These are phyloP conservation scores for Eimeria acervulina DNA, from an alignment of 169 alveolate species.

Conservation along the genomic window DNA sequence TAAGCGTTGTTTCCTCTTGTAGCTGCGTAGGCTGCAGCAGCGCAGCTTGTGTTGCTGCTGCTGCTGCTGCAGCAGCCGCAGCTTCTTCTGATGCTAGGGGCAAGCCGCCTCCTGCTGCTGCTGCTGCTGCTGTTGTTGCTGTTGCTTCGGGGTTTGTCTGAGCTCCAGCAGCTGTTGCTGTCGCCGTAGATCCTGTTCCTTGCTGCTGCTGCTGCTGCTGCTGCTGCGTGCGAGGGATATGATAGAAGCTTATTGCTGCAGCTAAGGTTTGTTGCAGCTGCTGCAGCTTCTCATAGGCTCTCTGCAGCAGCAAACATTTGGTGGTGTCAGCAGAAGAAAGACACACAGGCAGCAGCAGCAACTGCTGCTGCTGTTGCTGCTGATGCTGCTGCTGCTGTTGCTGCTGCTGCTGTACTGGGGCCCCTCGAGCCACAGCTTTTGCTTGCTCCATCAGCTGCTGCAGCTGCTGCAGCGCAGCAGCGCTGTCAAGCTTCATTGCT, in stretches of 20 bases:
- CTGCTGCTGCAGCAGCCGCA: too few relatives aligned
- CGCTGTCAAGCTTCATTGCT: background rate
- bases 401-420: background rate
- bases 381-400: slow-evolving; percentile 13
- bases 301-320: slow-evolving; percentile 18
- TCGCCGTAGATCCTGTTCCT: background rate
- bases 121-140: slow-evolving; percentile 14
- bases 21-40: slow-evolving; percentile 12
- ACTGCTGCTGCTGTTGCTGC: background rate
- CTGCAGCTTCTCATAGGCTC: background rate
- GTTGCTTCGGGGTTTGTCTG: background rate
- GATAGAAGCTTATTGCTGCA: background rate
- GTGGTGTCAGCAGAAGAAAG: background rate
- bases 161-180: background rate
- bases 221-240: too few relatives aligned
- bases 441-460: too few relatives aligned
- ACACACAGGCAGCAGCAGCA: too few relatives aligned
- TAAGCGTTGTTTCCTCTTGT: background rate
- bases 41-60: too few relatives aligned
- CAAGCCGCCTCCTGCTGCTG: background rate
- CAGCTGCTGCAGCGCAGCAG: slow-evolving; percentile 2
- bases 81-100: background rate
- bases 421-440: background rate
- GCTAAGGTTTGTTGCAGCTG: slow-evolving; percentile 32
- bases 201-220: slow-evolving; percentile 40